Conservation (phyloP, 257 asterid species). For the Nicotiana benthamiana region DNA sequence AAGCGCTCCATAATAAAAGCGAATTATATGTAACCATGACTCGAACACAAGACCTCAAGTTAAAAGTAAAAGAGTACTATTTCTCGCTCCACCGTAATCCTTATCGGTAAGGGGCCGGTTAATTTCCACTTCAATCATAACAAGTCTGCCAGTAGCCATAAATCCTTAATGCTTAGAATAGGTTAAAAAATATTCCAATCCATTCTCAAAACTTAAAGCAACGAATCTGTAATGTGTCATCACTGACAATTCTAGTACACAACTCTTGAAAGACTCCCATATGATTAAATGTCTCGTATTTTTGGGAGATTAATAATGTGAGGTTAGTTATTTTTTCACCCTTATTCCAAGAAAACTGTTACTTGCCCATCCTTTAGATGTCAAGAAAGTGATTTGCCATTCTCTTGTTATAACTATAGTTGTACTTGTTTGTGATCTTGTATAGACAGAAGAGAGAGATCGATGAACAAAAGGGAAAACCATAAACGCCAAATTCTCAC, state of each 20-base stretch:
- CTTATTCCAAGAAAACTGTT: not conserved
- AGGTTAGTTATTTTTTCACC: not conserved
- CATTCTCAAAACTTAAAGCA: not conserved
- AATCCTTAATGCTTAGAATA: not conserved
- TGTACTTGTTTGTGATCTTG: slow-evolving; percentile 2
- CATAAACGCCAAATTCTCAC: slow-evolving; percentile 17
- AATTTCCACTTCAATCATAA: not conserved
- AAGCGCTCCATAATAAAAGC: too few relatives aligned
- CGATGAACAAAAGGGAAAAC: not conserved
- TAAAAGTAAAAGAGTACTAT: too few relatives aligned
- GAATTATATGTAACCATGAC: too few relatives aligned
- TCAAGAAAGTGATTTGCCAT: not conserved
- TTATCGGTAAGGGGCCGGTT: not conserved
- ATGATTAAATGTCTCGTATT: not conserved
- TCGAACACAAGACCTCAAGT: too few relatives aligned
- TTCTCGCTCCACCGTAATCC: not conserved
- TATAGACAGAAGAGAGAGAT: not conserved
- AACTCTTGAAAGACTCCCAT: not conserved
- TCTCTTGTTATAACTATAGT: not conserved
- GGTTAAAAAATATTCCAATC: not conserved
- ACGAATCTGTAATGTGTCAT: not conserved
- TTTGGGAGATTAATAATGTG: not conserved
- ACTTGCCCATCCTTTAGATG: not conserved
- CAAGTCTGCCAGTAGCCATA: not conserved
- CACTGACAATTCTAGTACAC: not conserved